Conservation (phyloP, 768 basidiomycete species). For the Pleurotus cornucopiae region DNA sequence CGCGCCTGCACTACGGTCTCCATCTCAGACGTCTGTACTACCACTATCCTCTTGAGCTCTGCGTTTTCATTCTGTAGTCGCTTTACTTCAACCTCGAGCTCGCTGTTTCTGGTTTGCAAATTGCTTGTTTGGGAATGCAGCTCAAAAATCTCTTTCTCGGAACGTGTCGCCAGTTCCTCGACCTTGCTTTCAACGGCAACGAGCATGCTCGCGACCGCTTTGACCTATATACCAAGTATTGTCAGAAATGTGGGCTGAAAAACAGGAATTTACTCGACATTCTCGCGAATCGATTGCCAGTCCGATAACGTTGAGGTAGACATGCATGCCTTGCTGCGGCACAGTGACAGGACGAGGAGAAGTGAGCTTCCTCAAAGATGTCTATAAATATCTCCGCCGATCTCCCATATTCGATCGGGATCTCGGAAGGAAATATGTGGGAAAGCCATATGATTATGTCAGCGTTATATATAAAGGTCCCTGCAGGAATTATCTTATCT, state of each 20-base stretch:
- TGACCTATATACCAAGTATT: slow-evolving; percentile 13
- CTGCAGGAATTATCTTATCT: slow-evolving; percentile 7
- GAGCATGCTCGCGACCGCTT: slow-evolving; percentile 6
- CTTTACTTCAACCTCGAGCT: slow-evolving; percentile 21
- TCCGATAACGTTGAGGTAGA: background rate
- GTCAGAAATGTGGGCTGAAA: background rate
- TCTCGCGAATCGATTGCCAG: slow-evolving; percentile 21
- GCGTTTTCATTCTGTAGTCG: slow-evolving; percentile 26
- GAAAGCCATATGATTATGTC: slow-evolving; percentile 2
- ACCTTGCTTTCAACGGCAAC: slow-evolving; percentile 15
- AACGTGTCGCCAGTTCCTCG: slow-evolving; percentile 7
- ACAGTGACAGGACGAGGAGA: background rate
- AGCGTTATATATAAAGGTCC: background rate
- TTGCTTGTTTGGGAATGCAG: slow-evolving; percentile 27
- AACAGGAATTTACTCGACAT: slow-evolving; percentile 16
- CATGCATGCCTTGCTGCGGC: slow-evolving; percentile 13
- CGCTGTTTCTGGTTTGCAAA: slow-evolving; percentile 28
- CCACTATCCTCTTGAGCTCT: slow-evolving; percentile 26
- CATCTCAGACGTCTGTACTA: slow-evolving; percentile 23
- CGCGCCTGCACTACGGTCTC: slow-evolving; percentile 28
- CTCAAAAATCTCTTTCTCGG: slow-evolving; percentile 10
- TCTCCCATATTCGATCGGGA: background rate
- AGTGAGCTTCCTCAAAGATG: background rate
- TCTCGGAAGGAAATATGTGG: background rate
- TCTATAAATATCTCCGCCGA: background rate